A percentile compares a stretch with the other conserved stretches of the same genome.
These are phyloP conservation scores for Narthecium ossifragum DNA, from an alignment of 106 monocot genomes.

Conservation along the genomic window DNA sequence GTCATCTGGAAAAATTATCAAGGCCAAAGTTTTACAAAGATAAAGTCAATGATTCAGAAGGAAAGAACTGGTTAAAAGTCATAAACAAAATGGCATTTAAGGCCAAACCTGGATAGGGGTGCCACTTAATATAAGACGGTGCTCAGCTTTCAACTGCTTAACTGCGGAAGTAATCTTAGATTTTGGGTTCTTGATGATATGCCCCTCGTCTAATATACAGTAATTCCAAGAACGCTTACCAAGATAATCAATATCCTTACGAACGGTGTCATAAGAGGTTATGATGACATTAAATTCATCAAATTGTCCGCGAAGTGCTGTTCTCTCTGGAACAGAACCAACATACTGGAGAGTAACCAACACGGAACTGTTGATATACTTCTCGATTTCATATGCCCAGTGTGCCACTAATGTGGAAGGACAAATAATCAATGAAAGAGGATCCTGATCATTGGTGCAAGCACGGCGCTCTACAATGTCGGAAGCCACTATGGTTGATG, in stretches of 20 bases:
- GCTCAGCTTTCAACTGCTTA: conserved; percentile 83
- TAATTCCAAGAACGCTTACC: conserved; percentile 84
- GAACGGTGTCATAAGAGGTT: conserved; percentile 93
- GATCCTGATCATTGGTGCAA: conserved; percentile 27
- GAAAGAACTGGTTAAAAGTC: background rate
- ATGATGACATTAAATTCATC: conserved; percentile 77
- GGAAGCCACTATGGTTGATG: conserved; percentile 91
- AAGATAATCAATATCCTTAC: conserved; percentile 89
- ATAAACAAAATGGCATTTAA: background rate
- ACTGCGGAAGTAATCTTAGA: conserved; percentile 91
- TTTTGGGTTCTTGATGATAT: conserved; percentile 92
- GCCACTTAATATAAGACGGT: conserved; percentile 96
- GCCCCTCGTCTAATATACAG: conserved; percentile 96
- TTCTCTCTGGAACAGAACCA: conserved; percentile 76
- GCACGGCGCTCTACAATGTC: conserved; percentile 66
- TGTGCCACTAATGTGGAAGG: conserved; percentile 94
- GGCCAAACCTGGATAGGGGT: conserved; percentile 85
- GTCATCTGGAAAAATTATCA: no score
- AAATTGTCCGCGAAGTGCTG: conserved; percentile 52
- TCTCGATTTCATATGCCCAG: conserved; percentile 99
- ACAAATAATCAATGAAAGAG: conserved; percentile 68
- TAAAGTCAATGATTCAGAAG: background rate
- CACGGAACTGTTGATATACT: conserved; percentile 72
- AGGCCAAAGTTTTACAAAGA: background rate
- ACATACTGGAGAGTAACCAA: conserved; percentile 74